Evolutionary conservation across 2,329 filamentous ascomycete genomes (phyloP), one percentile per base, ranked within the genome.

Genomic region (Ophiostoma himal-ulmi): DNA sequence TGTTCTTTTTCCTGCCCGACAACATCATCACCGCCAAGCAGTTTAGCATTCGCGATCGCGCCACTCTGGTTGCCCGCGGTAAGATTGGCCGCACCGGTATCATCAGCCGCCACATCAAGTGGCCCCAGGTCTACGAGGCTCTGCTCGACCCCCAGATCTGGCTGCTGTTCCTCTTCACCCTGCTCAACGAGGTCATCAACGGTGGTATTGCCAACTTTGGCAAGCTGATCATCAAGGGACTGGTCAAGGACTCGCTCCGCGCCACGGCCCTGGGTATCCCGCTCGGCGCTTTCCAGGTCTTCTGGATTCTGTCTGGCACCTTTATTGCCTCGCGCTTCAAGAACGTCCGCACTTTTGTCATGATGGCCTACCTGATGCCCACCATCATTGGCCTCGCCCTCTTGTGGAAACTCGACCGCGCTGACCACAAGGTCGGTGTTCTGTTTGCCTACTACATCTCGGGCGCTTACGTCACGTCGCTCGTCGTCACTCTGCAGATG

Each of bases 171-270:
- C 39, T 70, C 20, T 64, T 70, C 30, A 68, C 67, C 54, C 34
- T 70, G 69, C 64, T 70, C 65, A 70, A 67, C 8, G 69, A 67
- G 26, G 41, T 72, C 4, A 69, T 69, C 37, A 69, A 64, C 60
- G 71, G 71, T 41, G 70, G 67, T n/a, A 67, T 72, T 26, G 69
- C 70, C 71, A 82, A 81, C 0, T 83, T 83, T 70, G 79, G 78
- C 0, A 80, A 81, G 3, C 81, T 83, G 52, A 81, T 83, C 70
- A 81, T 83, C 73, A 78, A 80, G 30, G 79, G 79, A 0, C 79
- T 83, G 34, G 82, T 82, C 1, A 83, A 82, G 72, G 80, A 74
- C 70, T 78, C 78, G 0, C 77, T 83, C 13, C 80, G 82, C 71
- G 81, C 81, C 0, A 74, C 83, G 0, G 75, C 57, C 10, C 62